phyloP scores from a whole-genome alignment of 768 basidiomycete genomes.

The Tephrocybe rancida region DNA sequence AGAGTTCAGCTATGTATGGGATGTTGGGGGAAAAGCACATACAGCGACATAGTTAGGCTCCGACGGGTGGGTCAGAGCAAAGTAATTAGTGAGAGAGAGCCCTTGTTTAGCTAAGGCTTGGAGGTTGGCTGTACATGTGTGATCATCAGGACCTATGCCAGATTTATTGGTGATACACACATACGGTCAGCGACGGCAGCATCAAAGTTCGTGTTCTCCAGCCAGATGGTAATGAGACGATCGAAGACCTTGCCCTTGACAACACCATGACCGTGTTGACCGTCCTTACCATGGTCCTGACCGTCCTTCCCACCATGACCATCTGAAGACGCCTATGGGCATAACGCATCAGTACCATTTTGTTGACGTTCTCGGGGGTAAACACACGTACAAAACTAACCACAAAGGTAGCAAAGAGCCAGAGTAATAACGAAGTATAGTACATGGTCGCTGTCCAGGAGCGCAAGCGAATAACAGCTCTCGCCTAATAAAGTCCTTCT shows the following conservation, averaged over 20 bases:
- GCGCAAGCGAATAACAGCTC: too few species aligned
- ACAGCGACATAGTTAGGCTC: conserved; percentile 59
- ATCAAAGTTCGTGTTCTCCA: conserved; percentile 64
- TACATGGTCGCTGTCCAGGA: too few species aligned
- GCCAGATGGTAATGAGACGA: conserved; percentile 47
- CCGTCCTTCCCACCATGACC: not conserved
- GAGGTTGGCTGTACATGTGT: conserved; percentile 23
- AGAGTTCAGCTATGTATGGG: not conserved
- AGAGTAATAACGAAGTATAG: too few species aligned
- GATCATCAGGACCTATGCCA: not conserved
- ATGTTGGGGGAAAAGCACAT: not conserved
- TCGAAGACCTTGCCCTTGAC: conserved; percentile 28
- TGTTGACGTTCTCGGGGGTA: not conserved
- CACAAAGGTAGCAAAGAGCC: not conserved
- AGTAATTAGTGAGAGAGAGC: conserved; percentile 46
- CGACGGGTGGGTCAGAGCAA: conserved; percentile 56
- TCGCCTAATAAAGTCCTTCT: too few species aligned
- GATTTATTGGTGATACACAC: not conserved
- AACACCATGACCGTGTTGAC: not conserved
- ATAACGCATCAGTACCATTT: not conserved
- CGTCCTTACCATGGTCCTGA: not conserved
- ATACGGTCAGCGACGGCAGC: conserved; percentile 25
- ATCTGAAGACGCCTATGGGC: not conserved
- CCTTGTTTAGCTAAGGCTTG: conserved; percentile 48
- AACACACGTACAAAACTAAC: not conserved